Evolutionary conservation across 768 basidiomycete genomes (phyloP).

Genomic region (Pulveroboletus sp.): DNA sequence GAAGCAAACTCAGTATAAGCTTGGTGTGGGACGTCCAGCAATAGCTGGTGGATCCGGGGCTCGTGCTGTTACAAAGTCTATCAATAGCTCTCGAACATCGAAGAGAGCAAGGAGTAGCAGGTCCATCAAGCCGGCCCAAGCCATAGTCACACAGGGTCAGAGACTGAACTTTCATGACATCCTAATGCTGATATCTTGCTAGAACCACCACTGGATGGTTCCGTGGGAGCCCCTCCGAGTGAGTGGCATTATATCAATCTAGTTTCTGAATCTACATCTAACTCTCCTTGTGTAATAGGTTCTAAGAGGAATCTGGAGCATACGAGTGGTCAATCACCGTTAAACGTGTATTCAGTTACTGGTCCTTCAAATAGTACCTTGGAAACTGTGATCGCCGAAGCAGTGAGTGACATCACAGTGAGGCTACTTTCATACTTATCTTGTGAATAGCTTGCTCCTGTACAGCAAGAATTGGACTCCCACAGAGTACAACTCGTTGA

Average conservation of each 20-base stretch:
- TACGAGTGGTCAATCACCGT: constrained; percentile 4
- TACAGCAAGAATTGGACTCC: constrained; percentile 46
- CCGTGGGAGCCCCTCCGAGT: constrained; percentile 9
- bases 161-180: not conserved
- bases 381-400: constrained; percentile 23
- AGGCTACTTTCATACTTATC: constrained; percentile 1
- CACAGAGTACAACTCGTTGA: constrained; percentile 43
- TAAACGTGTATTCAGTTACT: not conserved
- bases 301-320: constrained; percentile 1
- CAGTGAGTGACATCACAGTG: constrained; percentile 20
- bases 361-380: constrained; percentile 9
- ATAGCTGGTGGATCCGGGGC: constrained; percentile 64
- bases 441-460: constrained; percentile 41
- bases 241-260: constrained; percentile 1
- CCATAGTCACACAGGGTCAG: constrained; percentile 54
- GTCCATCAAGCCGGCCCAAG: constrained; percentile 46
- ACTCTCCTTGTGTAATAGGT: constrained; percentile 2
- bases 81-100: constrained; percentile 41
- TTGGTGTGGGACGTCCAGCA: constrained; percentile 70
- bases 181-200: constrained; percentile 9
- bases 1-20: constrained; percentile 61
- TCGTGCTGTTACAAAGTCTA: constrained; percentile 57
- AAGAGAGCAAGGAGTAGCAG: constrained; percentile 49
- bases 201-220: constrained; percentile 26
- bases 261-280: not conserved